These are phyloP conservation scores for Phascolomyces articulosus DNA, from an alignment of 371 early-diverging fungal genomes.

Conservation along the genomic window DNA sequence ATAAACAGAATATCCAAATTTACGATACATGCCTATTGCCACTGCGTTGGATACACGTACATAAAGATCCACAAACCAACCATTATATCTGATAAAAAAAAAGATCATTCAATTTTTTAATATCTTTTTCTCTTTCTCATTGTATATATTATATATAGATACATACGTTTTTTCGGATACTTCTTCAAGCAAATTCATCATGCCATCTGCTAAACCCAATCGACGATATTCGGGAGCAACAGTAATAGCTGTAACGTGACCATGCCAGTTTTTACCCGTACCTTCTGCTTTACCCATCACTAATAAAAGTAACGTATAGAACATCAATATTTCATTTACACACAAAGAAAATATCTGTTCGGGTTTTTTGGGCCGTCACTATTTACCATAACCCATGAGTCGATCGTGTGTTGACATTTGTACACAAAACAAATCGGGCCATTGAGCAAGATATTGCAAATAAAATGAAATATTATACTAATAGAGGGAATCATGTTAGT, in stretches of 20 bases:
- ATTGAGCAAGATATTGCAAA: conserved; percentile 88
- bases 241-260: conserved; percentile 98
- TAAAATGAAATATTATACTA: conserved; percentile 95
- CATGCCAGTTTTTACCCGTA: conserved; percentile 90
- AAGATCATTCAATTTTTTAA: too few species aligned
- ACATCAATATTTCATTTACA: too few species aligned
- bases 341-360: too few species aligned
- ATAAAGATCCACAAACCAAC: conserved; percentile 98
- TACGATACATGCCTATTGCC: conserved; percentile 97
- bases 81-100: conserved; percentile 55
- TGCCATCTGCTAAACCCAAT: conserved; percentile 85
- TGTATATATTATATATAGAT: too few species aligned
- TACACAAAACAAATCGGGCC: conserved; percentile 93
- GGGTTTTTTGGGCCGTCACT: too few species aligned
- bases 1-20: conserved; percentile 94
- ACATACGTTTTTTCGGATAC: conserved; percentile 83
- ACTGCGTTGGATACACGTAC: conserved; percentile 93
- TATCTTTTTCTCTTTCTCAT: too few species aligned
- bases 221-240: conserved; percentile 97
- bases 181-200: conserved; percentile 94
- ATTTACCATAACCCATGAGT: conserved; percentile 88
- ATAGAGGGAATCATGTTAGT: background rate
- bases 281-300: conserved; percentile 99
- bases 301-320: too few species aligned
- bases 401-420: conserved; percentile 76